These are phyloP conservation scores for Fusarium cicatricum DNA, from an alignment of 2,329 filamentous ascomycete species.

Conservation along the genomic window DNA sequence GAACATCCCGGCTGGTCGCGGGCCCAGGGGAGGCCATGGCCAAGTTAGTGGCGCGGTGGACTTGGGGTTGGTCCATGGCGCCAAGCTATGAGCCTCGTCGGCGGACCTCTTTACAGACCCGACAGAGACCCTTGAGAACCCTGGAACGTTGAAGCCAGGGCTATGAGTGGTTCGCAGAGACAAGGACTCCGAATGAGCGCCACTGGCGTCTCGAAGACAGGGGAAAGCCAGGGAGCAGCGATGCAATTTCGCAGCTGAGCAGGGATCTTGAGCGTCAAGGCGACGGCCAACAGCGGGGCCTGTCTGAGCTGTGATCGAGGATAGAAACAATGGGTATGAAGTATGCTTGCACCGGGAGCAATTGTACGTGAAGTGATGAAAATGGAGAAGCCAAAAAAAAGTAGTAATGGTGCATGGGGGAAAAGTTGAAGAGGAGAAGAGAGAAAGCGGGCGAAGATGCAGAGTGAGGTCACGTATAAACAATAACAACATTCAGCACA, in stretches of 20 bases:
- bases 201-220: slow-evolving; percentile 28
- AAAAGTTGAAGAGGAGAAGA: slow-evolving; percentile 16
- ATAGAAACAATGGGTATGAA: slow-evolving; percentile 6
- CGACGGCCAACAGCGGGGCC: slow-evolving; percentile 36
- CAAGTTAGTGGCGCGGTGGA: slow-evolving; percentile 25
- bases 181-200: slow-evolving; percentile 31
- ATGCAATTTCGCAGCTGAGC: slow-evolving; percentile 40
- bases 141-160: slow-evolving; percentile 22
- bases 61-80: slow-evolving; percentile 36
- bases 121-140: slow-evolving; percentile 23
- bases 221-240: slow-evolving; percentile 28
- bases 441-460: neutral
- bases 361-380: slow-evolving; percentile 17
- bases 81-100: slow-evolving; percentile 17
- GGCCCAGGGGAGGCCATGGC: slow-evolving; percentile 21
- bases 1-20: slow-evolving; percentile 26
- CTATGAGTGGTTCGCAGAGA: slow-evolving; percentile 26
- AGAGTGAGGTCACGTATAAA: slow-evolving; percentile 19
- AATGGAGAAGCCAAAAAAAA: slow-evolving; percentile 24
- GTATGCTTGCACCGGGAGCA: neutral
- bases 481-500: slow-evolving; percentile 15
- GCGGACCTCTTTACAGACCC: slow-evolving; percentile 14
- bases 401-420: slow-evolving; percentile 23
- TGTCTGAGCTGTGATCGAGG: slow-evolving; percentile 16
- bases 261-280: slow-evolving; percentile 31